Evolutionary conservation across 768 basidiomycete genomes (phyloP).

Genomic region (Calvatia gigantea): DNA sequence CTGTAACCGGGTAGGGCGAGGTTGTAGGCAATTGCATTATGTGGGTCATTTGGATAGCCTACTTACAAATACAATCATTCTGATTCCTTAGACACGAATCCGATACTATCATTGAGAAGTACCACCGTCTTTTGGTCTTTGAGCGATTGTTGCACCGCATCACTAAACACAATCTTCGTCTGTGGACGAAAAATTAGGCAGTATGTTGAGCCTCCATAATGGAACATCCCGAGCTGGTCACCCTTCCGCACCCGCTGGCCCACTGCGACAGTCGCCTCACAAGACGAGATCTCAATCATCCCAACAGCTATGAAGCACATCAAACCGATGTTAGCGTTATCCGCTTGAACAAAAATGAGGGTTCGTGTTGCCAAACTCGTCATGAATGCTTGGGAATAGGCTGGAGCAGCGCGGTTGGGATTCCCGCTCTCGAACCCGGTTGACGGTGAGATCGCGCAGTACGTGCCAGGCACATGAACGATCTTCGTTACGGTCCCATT

Average conservation of each 20-base stretch:
- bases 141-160: neutral
- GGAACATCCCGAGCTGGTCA: conserved; percentile 59
- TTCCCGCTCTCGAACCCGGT: conserved; percentile 15
- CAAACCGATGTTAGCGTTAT: conserved; percentile 48
- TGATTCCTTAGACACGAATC: neutral
- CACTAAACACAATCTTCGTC: neutral
- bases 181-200: conserved; percentile 20
- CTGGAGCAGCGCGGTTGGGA: conserved; percentile 16
- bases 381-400: conserved; percentile 36
- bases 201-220: conserved; percentile 56
- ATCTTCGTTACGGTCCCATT: conserved; percentile 37
- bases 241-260: conserved; percentile 47
- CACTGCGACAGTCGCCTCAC: conserved; percentile 42
- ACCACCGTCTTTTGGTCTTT: neutral
- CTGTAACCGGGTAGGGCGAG: conserved; percentile 12
- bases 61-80: neutral
- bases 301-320: conserved; percentile 58
- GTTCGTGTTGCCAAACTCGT: conserved; percentile 44
- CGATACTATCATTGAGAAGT: neutral
- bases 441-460: conserved; percentile 37
- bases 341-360: conserved; percentile 53
- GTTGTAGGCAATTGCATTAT: no score
- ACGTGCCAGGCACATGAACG: conserved; percentile 46
- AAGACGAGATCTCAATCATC: conserved; percentile 64
- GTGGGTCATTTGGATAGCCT: no score